Conservation (phyloP, 306 rosid genomes). For the Erythrophleum fordii region DNA sequence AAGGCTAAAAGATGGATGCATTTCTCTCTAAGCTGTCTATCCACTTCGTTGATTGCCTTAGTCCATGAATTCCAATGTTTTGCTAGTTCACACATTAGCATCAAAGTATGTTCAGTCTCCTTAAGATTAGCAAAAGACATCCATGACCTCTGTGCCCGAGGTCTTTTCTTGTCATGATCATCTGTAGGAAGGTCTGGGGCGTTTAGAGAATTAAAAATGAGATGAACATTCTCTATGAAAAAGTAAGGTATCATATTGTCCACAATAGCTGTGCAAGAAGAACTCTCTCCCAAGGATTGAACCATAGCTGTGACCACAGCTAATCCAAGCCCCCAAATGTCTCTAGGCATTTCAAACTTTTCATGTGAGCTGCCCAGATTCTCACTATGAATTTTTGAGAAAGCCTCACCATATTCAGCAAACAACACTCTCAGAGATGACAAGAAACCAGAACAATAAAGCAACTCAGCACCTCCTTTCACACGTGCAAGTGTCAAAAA, state of each 20-base stretch:
- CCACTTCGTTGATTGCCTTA: conserved; percentile 71
- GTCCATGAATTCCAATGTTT: conserved; percentile 86
- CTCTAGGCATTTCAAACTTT: conserved; percentile 59
- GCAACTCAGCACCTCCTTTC: conserved; percentile 93
- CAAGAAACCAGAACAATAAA: conserved; percentile 69
- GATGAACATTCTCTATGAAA: conserved; percentile 73
- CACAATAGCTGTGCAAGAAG: conserved; percentile 68
- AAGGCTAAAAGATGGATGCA: conserved; percentile 94
- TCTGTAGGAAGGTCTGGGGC: conserved; percentile 76
- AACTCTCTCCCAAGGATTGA: conserved; percentile 83
- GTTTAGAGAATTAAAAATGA: conserved; percentile 72
- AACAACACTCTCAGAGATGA: conserved; percentile 73
- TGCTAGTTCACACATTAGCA: conserved; percentile 85
- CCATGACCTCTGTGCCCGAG: conserved; percentile 65
- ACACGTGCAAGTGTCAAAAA: conserved; percentile 84
- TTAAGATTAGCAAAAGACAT: conserved; percentile 67
- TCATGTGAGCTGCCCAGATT: conserved; percentile 48
- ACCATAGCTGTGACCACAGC: conserved; percentile 88
- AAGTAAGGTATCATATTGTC: conserved; percentile 77
- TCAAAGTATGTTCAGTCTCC: conserved; percentile 83
- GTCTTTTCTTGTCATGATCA: conserved; percentile 82
- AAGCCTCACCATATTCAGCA: conserved; percentile 51
- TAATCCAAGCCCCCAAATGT: conserved; percentile 89
- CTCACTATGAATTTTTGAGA: conserved; percentile 43
- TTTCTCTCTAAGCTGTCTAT: conserved; percentile 82